Evolutionary conservation across 2,329 filamentous ascomycete genomes (phyloP).

Genomic region (Teratosphaeria viscida): DNA sequence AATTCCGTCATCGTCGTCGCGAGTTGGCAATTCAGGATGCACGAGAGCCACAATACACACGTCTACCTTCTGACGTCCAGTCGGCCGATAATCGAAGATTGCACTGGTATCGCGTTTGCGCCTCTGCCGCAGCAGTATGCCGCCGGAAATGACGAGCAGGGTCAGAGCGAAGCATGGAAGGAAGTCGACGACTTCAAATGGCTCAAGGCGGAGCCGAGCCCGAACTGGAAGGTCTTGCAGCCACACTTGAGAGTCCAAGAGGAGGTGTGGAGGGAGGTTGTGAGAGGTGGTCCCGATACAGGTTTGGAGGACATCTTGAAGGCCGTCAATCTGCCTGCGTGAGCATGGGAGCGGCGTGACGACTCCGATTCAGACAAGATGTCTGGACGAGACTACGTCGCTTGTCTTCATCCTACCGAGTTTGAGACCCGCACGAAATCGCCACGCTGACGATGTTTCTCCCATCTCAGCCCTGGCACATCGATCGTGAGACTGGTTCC

Average conservation of each 20-base stretch:
- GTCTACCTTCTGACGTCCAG: constrained; percentile 75
- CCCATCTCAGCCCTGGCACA: no score
- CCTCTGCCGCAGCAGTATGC: constrained; percentile 56
- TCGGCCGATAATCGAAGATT: constrained; percentile 90
- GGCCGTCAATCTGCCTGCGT: constrained; percentile 14
- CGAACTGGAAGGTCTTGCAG: constrained; percentile 71
- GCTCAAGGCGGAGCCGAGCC: constrained; percentile 76
- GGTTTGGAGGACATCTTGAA: constrained; percentile 57
- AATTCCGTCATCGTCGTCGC: constrained; percentile 68
- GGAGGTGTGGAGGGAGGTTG: constrained; percentile 55
- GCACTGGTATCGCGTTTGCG: constrained; percentile 65
- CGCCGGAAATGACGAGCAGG: constrained; percentile 15
- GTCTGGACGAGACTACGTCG: no score
- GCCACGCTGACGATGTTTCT: no score
- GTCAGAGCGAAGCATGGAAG: constrained; percentile 53
- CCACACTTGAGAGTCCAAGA: constrained; percentile 31
- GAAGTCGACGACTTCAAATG: constrained; percentile 97
- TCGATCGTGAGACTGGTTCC: no score
- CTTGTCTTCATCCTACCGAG: no score
- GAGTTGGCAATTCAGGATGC: constrained; percentile 84
- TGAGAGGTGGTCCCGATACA: constrained; percentile 50
- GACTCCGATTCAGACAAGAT: no score
- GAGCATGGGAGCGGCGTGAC: background rate
- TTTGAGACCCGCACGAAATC: no score
- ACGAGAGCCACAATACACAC: constrained; percentile 70